Percentiles rank a stretch among this genome's conserved stretches.
phyloP scores from a whole-genome alignment of 331 rosid genomes.

The Erythrophleum ivorense region DNA sequence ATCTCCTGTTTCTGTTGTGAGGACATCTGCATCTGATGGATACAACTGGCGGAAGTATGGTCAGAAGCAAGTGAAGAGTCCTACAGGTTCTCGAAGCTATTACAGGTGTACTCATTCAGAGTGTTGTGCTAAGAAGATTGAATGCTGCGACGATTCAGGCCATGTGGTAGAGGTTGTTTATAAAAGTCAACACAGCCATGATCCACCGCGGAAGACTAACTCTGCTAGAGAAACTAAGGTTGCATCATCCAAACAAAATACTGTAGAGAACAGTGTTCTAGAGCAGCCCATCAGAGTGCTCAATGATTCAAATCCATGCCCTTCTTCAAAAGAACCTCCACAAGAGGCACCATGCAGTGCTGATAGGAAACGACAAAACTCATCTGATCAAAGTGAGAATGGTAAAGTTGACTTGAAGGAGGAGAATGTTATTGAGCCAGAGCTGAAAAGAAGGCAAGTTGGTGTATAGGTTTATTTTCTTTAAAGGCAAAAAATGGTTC shows the following conservation, averaged over 20 bases:
- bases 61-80: conserved; percentile 98
- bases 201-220: conserved; percentile 73
- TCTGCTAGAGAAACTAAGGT: conserved; percentile 58
- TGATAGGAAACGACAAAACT: conserved; percentile 60
- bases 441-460: conserved; percentile 76
- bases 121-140: conserved; percentile 87
- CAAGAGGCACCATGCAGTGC: conserved; percentile 51
- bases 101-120: conserved; percentile 82
- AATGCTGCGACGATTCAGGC: conserved; percentile 80
- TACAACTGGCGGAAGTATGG: conserved; percentile 99
- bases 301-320: conserved; percentile 61
- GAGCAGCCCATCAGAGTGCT: conserved; percentile 47
- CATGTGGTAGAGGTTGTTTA: conserved; percentile 70
- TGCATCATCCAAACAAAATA: conserved; percentile 53
- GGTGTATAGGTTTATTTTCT: conserved; percentile 31
- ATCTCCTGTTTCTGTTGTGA: conserved; percentile 56
- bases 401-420: conserved; percentile 60
- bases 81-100: conserved; percentile 93
- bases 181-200: conserved; percentile 84
- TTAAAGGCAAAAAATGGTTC: not conserved
- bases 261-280: conserved; percentile 45
- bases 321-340: conserved; percentile 59
- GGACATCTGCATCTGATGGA: conserved; percentile 83
- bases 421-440: conserved; percentile 63
- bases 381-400: conserved; percentile 53